Conservation (phyloP, 2,329 filamentous ascomycete species). For the Colletotrichum falcatum region DNA sequence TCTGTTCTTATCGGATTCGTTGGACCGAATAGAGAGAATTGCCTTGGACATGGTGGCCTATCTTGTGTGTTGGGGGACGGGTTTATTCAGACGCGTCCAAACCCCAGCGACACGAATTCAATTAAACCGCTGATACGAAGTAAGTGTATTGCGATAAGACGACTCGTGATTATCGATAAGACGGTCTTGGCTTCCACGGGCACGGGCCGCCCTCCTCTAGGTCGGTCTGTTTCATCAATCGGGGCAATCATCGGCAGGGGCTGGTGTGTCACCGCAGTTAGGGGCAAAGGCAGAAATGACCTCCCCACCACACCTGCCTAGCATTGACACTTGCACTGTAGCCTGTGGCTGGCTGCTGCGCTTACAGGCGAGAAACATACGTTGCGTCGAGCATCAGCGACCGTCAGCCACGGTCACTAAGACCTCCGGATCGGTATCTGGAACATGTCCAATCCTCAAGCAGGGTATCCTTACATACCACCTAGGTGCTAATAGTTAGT, state of each 20-base stretch:
- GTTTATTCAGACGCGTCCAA: constrained; percentile 26
- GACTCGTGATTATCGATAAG: constrained; percentile 27
- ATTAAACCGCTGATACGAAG: constrained; percentile 30
- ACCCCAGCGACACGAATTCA: constrained; percentile 9
- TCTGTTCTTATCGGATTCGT: constrained; percentile 38
- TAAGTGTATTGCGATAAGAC: constrained; percentile 24
- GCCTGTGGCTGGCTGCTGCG: not conserved
- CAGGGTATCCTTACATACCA: constrained; percentile 1
- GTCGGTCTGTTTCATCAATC: constrained; percentile 16
- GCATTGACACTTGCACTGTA: not conserved
- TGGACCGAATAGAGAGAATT: constrained; percentile 55
- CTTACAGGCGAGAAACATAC: constrained; percentile 27
- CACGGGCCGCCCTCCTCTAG: constrained; percentile 8
- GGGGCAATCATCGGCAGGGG: constrained; percentile 17
- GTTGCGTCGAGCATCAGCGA: not conserved
- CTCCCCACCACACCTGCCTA: not conserved
- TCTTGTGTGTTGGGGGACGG: not conserved
- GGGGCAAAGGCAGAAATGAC: not conserved
- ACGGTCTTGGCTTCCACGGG: constrained; percentile 13
- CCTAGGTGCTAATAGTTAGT: too few species aligned
- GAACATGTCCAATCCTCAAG: constrained; percentile 25
- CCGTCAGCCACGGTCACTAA: not conserved
- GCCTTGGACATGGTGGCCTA: constrained; percentile 53
- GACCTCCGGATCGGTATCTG: not conserved
- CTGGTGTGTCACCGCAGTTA: not conserved